Evolutionary conservation across 1,284 basidiomycete genomes (phyloP), one percentile per base, ranked within the genome.

Genomic region (Fomitiporia mediterranea): DNA sequence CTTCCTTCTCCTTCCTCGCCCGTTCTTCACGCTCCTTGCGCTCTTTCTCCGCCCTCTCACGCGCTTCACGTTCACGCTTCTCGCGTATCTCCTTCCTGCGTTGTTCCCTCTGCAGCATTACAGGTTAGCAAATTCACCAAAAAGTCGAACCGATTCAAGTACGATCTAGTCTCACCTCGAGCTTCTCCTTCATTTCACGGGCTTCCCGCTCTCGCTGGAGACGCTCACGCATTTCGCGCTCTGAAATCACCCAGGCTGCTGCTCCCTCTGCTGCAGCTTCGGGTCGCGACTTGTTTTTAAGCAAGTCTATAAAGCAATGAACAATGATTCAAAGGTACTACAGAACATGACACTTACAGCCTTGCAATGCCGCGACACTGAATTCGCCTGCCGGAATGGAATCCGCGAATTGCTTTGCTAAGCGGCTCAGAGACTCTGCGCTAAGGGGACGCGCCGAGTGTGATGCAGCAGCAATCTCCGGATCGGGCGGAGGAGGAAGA

Each of bases 341-440:
- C 25, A 19, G n/a, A 3, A 17, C 4, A 46, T n/a, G 9, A 6
- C 11, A 46, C 86, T 78, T 68, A 88, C 86, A 92, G 67, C 89
- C 90, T 71, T 92, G 90, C 57, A 93, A 72, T 55, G 86, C 84
- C n/a, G 91, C 89, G 54, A 91, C 86, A 63, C 86, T 88, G 66
- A 92, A 90, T 70, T 87, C 86, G 39, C 86, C 83, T 23, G 89
- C 85, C 0, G 89, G 87, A 27, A 92, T 82, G 23, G 79, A 72
- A 58, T 86, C 83, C 3, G 88, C 86, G 65, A 92, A 93, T 56
- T 74, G 67, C 70, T 85, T 82, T 9, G 88, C 91, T 15, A 91
- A 73, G 15, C 71, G 66, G 28, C 78, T 80, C 27, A 91, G 74
- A 56, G 79, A 83, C 62, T 71, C 72, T 44, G 76, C 78, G 63